A percentile compares a stretch with the other conserved stretches of the same genome.
Evolutionary conservation across 208 protist genomes (phyloP).

Genomic region (Trichomonas tenax): DNA sequence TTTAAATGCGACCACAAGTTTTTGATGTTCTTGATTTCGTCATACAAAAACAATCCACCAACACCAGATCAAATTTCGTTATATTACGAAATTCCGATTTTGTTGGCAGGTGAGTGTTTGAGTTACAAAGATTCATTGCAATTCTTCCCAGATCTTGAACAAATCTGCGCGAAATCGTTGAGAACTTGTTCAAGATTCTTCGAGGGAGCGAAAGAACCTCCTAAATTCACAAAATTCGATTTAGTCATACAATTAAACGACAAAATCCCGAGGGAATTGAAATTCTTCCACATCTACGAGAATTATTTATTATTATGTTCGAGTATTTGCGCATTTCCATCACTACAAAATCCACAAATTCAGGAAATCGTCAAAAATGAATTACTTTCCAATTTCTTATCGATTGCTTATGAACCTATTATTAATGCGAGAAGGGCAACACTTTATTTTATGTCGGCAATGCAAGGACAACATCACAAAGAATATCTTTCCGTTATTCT

Average conservation of each 20-base stretch:
- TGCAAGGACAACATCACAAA: neutral
- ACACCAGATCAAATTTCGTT: neutral
- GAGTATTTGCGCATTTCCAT: neutral
- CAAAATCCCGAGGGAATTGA: neutral
- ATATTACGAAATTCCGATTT: neutral
- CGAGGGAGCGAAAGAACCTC: neutral
- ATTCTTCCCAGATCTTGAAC: neutral
- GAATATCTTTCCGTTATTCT: neutral
- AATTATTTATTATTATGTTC: neutral
- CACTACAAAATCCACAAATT: neutral
- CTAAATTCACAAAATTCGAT: neutral
- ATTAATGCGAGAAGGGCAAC: neutral
- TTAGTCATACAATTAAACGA: neutral
- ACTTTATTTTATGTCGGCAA: neutral
- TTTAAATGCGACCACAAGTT: neutral
- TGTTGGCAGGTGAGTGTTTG: neutral
- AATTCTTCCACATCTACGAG: neutral
- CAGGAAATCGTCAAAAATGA: neutral
- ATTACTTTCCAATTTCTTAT: neutral
- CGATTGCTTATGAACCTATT: neutral
- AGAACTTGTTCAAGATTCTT: neutral
- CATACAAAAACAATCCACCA: neutral
- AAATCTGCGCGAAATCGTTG: neutral
- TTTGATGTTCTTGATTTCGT: neutral
- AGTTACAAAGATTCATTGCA: neutral